Evolutionary conservation across 225 moss, liverwort and hornwort species (phyloP).

Genomic region (Pleurozium schreberi): DNA sequence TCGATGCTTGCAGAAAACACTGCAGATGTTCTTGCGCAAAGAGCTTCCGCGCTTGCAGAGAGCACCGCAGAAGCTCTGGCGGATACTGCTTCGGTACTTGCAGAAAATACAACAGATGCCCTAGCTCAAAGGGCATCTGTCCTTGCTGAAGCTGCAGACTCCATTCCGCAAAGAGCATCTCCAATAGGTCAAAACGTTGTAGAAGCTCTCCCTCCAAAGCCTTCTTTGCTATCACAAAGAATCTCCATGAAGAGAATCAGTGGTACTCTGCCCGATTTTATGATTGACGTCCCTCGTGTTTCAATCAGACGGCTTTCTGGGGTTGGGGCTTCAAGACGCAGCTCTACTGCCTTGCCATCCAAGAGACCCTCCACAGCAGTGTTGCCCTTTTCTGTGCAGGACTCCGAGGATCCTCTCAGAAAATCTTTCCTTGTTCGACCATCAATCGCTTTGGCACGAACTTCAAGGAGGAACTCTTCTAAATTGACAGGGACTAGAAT

Average conservation of each 20-base stretch:
- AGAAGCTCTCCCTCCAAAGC: neutral
- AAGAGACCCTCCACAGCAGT: neutral
- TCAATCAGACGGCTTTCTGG: neutral
- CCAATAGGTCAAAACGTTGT: neutral
- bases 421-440: neutral
- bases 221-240: neutral
- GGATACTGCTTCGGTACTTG: neutral
- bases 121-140: neutral
- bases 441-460: neutral
- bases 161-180: neutral
- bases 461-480: neutral
- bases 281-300: neutral
- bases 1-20: neutral
- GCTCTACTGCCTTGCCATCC: neutral
- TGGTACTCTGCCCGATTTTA: neutral
- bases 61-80: neutral
- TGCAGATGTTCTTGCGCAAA: neutral
- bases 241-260: neutral
- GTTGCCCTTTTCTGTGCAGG: neutral
- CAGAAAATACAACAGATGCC: neutral
- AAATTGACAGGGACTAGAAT: neutral
- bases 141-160: neutral
- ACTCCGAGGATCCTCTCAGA: neutral
- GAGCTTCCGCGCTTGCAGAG: neutral
- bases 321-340: neutral